phyloP scores from a whole-genome alignment of 345 rosid genomes.

The Bruguiera parviflora region DNA sequence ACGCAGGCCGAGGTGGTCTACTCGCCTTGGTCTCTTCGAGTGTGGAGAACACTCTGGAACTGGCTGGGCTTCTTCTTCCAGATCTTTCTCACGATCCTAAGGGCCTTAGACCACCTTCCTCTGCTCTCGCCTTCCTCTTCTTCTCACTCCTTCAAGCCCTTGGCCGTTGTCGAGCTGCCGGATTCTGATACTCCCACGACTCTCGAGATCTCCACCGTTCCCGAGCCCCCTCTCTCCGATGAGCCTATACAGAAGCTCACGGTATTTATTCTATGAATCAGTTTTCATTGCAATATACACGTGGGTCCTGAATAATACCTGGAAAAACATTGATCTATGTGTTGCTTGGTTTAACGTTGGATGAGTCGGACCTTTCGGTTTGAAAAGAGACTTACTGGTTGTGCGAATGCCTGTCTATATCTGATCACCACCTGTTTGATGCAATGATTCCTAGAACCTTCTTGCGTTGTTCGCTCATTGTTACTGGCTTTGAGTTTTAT shows the following conservation, averaged over 20 bases:
- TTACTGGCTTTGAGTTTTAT: too few relatives aligned
- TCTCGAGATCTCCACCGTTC: slow-evolving; percentile 43
- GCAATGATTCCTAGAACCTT: too few relatives aligned
- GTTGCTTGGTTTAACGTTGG: too few relatives aligned
- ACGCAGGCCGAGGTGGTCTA: slow-evolving; percentile 77
- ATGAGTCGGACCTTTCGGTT: too few relatives aligned
- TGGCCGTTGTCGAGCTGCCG: slow-evolving; percentile 66
- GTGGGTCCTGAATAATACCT: too few relatives aligned
- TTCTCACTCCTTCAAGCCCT: slow-evolving; percentile 60
- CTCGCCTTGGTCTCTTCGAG: slow-evolving; percentile 59
- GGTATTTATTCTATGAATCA: slow-evolving; percentile 26
- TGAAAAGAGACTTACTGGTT: too few relatives aligned
- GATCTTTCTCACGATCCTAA: slow-evolving; percentile 71
- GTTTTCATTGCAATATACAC: too few relatives aligned
- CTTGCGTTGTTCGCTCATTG: too few relatives aligned
- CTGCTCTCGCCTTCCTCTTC: slow-evolving; percentile 58
- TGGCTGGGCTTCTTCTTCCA: slow-evolving; percentile 82
- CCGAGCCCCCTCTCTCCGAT: slow-evolving; percentile 16
- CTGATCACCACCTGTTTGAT: too few relatives aligned
- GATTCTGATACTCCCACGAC: slow-evolving; percentile 49
- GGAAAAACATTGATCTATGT: too few relatives aligned
- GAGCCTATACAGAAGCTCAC: slow-evolving; percentile 48
- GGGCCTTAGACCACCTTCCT: slow-evolving; percentile 63
- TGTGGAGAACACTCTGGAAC: slow-evolving; percentile 68
- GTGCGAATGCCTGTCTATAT: too few relatives aligned